Conservation (phyloP, 495 filamentous ascomycete genomes). For the Amphirosellinia nigrospora region DNA sequence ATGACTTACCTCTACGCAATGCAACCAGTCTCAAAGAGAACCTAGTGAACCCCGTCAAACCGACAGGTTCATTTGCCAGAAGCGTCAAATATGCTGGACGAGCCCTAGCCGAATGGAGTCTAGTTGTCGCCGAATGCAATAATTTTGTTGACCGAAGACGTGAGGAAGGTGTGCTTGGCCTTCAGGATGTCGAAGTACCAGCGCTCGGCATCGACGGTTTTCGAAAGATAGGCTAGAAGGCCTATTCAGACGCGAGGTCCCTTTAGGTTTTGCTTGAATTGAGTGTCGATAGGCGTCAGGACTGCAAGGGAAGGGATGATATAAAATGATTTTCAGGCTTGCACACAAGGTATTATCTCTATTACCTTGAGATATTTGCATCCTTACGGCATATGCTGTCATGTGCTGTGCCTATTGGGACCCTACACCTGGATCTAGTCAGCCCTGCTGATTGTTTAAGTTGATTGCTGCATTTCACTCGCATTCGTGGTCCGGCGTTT, state of each 20-base stretch:
- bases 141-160: conserved; percentile 88
- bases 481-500: conserved; percentile 12
- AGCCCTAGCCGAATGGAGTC: conserved; percentile 88
- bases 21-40: conserved; percentile 32
- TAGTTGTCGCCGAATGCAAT: conserved; percentile 86
- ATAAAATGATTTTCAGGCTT: not conserved
- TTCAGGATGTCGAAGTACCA: conserved; percentile 85
- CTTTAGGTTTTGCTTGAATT: not conserved
- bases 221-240: conserved; percentile 58
- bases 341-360: not conserved
- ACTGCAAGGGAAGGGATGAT: not conserved
- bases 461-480: not conserved
- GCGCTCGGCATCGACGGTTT: conserved; percentile 85
- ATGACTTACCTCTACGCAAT: conserved; percentile 31
- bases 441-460: not conserved
- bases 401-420: not conserved
- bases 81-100: conserved; percentile 78
- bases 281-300: not conserved
- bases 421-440: not conserved
- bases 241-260: not conserved
- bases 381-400: not conserved
- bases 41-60: conserved; percentile 44
- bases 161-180: conserved; percentile 79
- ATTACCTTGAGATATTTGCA: not conserved
- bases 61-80: conserved; percentile 44